A percentile compares a stretch with the other conserved stretches of the same genome.
Conservation (phyloP, 108 stramenopile genomes). For the Conticribra weissflogii region DNA sequence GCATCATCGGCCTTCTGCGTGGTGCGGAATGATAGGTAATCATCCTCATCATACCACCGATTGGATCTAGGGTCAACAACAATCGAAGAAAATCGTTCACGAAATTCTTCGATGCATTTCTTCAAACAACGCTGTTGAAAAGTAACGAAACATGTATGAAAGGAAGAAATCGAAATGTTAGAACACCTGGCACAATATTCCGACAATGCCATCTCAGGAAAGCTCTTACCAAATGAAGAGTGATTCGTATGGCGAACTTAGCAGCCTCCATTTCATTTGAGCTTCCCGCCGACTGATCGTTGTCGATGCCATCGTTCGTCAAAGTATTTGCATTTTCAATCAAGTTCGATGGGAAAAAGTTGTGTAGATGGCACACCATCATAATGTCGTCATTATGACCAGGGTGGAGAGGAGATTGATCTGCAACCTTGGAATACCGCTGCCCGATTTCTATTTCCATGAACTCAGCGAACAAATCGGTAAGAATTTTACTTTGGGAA, state of each 20-base stretch:
- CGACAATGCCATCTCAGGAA: too few relatives aligned
- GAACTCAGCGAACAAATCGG: slow-evolving; percentile 31
- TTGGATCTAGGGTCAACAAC: slow-evolving; percentile 13
- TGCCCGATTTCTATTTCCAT: slow-evolving; percentile 13
- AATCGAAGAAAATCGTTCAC: slow-evolving; percentile 21
- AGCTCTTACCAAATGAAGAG: slow-evolving; percentile 57
- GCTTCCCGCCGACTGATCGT: background rate
- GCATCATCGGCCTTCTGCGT: slow-evolving; percentile 67
- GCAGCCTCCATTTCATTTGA: slow-evolving; percentile 57
- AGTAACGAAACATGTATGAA: too few relatives aligned
- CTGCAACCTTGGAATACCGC: slow-evolving; percentile 17
- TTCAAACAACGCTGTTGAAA: slow-evolving; percentile 57
- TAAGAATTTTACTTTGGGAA: slow-evolving; percentile 8
- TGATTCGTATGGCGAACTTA: slow-evolving; percentile 55
- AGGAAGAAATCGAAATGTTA: too few relatives aligned
- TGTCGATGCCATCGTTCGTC: slow-evolving; percentile 1
- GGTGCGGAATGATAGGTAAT: slow-evolving; percentile 28
- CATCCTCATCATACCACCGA: slow-evolving; percentile 26
- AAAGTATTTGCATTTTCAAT: slow-evolving; percentile 31
- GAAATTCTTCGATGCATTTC: slow-evolving; percentile 49
- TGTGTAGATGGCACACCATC: slow-evolving; percentile 19
- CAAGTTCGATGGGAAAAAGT: slow-evolving; percentile 44
- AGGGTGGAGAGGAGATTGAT: background rate
- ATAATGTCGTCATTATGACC: slow-evolving; percentile 7
- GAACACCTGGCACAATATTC: too few relatives aligned